Conservation (phyloP, 2,329 filamentous ascomycete species). For the Thelonectria discophora region DNA sequence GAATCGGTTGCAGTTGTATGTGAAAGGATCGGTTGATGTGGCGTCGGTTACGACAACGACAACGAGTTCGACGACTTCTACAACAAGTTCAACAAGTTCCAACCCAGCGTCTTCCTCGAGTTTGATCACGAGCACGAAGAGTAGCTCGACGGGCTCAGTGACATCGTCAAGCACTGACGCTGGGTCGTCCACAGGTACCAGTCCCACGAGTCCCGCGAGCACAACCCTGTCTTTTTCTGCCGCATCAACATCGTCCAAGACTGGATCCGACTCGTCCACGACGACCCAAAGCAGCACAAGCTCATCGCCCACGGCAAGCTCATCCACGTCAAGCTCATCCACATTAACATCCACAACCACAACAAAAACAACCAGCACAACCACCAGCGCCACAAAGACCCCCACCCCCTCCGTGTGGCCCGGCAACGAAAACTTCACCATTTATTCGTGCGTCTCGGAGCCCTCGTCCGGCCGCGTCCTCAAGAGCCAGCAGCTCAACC, state of each 20-base stretch:
- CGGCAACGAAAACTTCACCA: conserved; percentile 51
- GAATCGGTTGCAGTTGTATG: conserved; percentile 47
- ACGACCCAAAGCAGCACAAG: conserved; percentile 1
- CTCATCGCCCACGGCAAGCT: background rate
- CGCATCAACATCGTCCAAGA: background rate
- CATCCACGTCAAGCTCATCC: conserved; percentile 1
- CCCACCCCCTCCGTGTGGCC: conserved; percentile 40
- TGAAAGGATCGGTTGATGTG: conserved; percentile 16
- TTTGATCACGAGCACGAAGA: conserved; percentile 7
- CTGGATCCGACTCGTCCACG: background rate
- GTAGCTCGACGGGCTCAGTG: conserved; percentile 3
- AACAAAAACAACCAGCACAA: conserved; percentile 7
- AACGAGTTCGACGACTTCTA: conserved; percentile 7
- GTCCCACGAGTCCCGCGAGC: conserved; percentile 9
- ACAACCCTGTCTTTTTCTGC: background rate
- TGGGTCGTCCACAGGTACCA: background rate
- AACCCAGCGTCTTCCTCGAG: conserved; percentile 13
- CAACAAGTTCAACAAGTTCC: no score
- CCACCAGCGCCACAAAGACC: conserved; percentile 23
- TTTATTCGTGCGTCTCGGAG: conserved; percentile 48
- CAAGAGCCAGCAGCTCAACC: conserved; percentile 42
- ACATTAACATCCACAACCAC: background rate
- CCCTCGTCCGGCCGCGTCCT: conserved; percentile 47
- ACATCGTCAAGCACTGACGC: background rate
- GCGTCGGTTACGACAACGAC: conserved; percentile 9